Base-by-base conservation (phyloP, 257 asterid genomes). In the Mitragyna speciosa region DNA sequence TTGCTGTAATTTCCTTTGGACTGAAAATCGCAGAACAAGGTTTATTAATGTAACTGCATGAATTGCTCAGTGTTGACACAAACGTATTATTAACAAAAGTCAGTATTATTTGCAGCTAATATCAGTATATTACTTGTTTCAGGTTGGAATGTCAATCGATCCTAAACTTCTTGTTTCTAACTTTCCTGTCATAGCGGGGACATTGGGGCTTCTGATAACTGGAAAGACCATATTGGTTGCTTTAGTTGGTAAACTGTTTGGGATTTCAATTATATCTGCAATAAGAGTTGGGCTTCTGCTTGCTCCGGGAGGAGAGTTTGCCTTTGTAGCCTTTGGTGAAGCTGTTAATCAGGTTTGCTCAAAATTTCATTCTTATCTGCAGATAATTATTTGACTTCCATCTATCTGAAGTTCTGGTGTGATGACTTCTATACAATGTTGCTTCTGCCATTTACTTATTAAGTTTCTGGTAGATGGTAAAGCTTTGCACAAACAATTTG, bases 71-170 rank as follows among this genome's bases (percentile, higher is more conserved):
- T 45, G 24, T 72, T 73, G 70, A 51, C 41, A 81, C 65, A 80
- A 22, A 59, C 36, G 56, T 12, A 39, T 75, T 51, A 22, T 56
- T 75, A 5, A 49, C 16, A 58, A 66, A 39, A 45, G 24, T 54
- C 58, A 28, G 58, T 14, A 22, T 66, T 66, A 56, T 71, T 80
- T 52, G 31, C 69, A 54, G 54, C 79, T 79, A 48, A 76, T 43
- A 36, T 78, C 76, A 43, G 48, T n/a, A 81, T 48, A 36, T 76
- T 72, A 79, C 49, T 63, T 36, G 74, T 83, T 83, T 77, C 97
- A 96, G 99, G 99, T 96, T 78, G 99, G 99, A 85, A 96, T 96
- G 99, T 96, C 98, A 79, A 96, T 96, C 61, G 99, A 96, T 83
- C 99, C 99, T 63, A 94, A 94, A 83, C 99, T 96, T 88, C 95